Base-by-base conservation (phyloP, 2,329 filamentous ascomycete genomes). In the Botrytis medusae region DNA sequence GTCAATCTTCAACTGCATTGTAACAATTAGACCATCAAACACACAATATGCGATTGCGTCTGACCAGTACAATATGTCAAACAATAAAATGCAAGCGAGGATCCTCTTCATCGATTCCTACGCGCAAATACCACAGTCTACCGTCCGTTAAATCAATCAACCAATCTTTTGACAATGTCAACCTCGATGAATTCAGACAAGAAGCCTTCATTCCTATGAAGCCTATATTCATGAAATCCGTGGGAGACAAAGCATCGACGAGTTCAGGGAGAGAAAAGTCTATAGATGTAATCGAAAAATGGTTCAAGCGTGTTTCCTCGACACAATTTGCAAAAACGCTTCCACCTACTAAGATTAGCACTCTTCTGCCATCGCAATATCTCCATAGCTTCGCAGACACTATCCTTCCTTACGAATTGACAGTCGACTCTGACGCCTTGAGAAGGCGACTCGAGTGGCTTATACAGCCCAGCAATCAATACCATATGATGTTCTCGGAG, bases 331-430 rank as follows among this genome's bases (percentile, higher is more conserved):
- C n/a, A 67, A 12, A 37, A 10, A 7, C 3, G 10, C 12, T 29
- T 18, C 4, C 29, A 14, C 40, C 44, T 12, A 18, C 12, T 25
- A n/a, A 20, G 22, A 9, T 51, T 18, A 46, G 29, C 37, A 46
- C 54, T 37, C 44, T 73, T 18, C 29, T 71, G 4, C 73, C 77
- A 1, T 70, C 74, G 2, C 62, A 83, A 81, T 84, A 77, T 77
- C 83, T 75, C 75, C 79, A 61, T 74, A 77, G 20, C 69, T 87
- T 85, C 77, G 84, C 82, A 54, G 81, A 84, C 40, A 84, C 85
- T 1, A 80, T 86, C 6, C 86, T 92, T 4, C 88, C 89, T 1
- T 83, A 92, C 9, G 90, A 92, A 78, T 82, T 90, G 62, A 88
- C 75, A 34, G 68, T 77, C 40, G 64, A 76, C 12, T 40, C 65